These are phyloP conservation scores for Plicaturopsis crispa DNA, from an alignment of 768 basidiomycete genomes.

Conservation along the genomic window DNA sequence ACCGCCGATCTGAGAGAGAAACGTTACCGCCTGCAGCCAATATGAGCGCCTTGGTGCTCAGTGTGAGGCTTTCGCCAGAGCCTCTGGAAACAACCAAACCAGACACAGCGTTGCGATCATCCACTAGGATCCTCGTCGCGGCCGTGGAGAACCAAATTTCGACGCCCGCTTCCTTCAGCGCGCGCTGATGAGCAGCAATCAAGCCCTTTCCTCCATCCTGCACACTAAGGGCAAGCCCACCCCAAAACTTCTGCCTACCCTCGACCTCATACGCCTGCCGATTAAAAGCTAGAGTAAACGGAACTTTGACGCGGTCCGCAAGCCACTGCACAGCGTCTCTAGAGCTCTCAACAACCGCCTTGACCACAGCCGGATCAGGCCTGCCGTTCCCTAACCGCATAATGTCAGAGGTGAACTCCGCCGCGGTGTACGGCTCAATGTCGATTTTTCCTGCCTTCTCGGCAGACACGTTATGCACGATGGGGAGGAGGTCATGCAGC, in stretches of 20 bases:
- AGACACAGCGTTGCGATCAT: conserved; percentile 29
- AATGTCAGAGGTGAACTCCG: conserved; percentile 50
- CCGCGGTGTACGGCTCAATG: conserved; percentile 47
- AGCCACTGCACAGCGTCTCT: conserved; percentile 55
- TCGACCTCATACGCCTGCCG: conserved; percentile 61
- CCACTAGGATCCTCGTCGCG: conserved; percentile 30
- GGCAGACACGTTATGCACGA: conserved; percentile 40
- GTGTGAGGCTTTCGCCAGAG: conserved; percentile 24
- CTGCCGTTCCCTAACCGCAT: conserved; percentile 48
- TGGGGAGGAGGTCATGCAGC: conserved; percentile 47
- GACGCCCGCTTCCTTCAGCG: conserved; percentile 41
- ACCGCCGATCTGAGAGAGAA: conserved; percentile 43
- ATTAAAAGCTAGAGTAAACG: conserved; percentile 54
- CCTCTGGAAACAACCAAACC: conserved; percentile 38
- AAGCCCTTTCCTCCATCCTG: conserved; percentile 63
- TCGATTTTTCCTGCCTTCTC: conserved; percentile 41
- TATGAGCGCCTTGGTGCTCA: conserved; percentile 40
- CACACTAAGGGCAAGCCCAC: conserved; percentile 57
- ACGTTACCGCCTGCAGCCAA: conserved; percentile 66
- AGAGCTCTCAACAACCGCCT: conserved; percentile 45
- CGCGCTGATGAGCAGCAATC: conserved; percentile 45
- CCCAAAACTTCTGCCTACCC: conserved; percentile 63
- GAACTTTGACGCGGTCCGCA: conserved; percentile 37
- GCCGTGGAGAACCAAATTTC: conserved; percentile 51
- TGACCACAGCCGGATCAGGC: conserved; percentile 42